A percentile compares a stretch with the other conserved stretches of the same genome.
Evolutionary conservation across 371 early-diverging fungal genomes (phyloP).

Genomic region (Apophysomyces variabilis): DNA sequence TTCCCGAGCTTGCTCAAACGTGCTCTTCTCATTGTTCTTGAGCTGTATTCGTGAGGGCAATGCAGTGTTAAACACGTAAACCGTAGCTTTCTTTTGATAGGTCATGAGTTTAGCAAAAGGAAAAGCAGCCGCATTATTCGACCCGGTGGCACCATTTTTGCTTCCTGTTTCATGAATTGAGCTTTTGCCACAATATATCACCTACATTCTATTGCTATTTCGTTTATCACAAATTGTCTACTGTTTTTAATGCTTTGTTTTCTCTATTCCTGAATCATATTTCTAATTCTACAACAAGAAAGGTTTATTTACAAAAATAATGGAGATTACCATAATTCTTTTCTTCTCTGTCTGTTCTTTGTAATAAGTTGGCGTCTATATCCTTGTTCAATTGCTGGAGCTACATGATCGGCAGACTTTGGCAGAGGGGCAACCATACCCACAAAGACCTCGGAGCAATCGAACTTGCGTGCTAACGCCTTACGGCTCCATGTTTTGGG

Average conservation of each 20-base stretch:
- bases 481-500: slow-evolving; percentile 54
- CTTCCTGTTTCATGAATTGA: too few species aligned
- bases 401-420: slow-evolving; percentile 6
- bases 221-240: too few species aligned
- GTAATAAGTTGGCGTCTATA: slow-evolving; percentile 45
- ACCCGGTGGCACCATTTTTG: too few species aligned
- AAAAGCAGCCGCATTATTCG: too few species aligned
- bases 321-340: slow-evolving; percentile 43
- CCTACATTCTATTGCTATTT: too few species aligned
- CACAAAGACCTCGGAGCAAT: slow-evolving; percentile 51
- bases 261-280: too few species aligned
- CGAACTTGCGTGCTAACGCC: slow-evolving; percentile 50
- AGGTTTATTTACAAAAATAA: neutral
- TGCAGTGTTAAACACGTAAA: slow-evolving; percentile 62
- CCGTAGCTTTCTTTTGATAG: slow-evolving; percentile 60
- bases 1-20: slow-evolving; percentile 49
- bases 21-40: slow-evolving; percentile 31
- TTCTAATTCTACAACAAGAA: neutral
- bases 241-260: too few species aligned
- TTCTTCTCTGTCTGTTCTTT: slow-evolving; percentile 48
- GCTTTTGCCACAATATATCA: too few species aligned
- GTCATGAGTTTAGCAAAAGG: slow-evolving; percentile 39
- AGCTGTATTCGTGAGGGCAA: slow-evolving; percentile 52
- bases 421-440: slow-evolving; percentile 39
- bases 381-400: slow-evolving; percentile 24